Evolutionary conservation across 75 land plant genomes (phyloP).

Genomic region (Larix kaempferi): DNA sequence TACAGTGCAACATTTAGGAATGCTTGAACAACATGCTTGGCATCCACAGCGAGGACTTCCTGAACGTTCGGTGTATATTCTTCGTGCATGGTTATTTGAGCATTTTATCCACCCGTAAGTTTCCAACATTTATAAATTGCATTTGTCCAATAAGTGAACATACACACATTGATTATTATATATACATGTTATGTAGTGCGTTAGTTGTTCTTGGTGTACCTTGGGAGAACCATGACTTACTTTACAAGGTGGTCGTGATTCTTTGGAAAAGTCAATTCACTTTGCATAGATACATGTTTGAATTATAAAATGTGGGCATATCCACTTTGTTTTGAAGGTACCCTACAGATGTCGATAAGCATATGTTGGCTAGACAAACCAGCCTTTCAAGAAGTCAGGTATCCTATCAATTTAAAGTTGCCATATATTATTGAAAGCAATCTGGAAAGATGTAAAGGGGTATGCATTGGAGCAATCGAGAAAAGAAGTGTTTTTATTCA

Average conservation of each 20-base stretch:
- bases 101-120: slow-evolving; percentile 97
- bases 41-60: slow-evolving; percentile 98
- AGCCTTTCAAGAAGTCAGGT: slow-evolving; percentile 92
- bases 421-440: neutral
- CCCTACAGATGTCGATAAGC: slow-evolving; percentile 92
- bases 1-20: slow-evolving; percentile 23
- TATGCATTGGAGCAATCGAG: too few species aligned
- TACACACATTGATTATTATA: neutral
- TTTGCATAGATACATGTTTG: neutral
- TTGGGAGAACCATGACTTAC: too few species aligned
- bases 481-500: neutral
- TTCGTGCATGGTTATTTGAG: slow-evolving; percentile 92
- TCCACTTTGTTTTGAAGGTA: slow-evolving; percentile 47
- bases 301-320: neutral
- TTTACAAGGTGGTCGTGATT: too few species aligned
- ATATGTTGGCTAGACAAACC: slow-evolving; percentile 84
- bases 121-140: neutral
- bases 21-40: slow-evolving; percentile 70
- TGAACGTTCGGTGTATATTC: slow-evolving; percentile 80
- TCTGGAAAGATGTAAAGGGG: neutral
- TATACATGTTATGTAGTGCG: neutral
- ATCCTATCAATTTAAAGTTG: neutral
- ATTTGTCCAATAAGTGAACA: neutral
- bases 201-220: too few species aligned
- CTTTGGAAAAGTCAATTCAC: too few species aligned